Evolutionary conservation across 2,329 filamentous ascomycete species (phyloP), one percentile per base, ranked within the genome.

Genomic region (Thielaviopsis populi): DNA sequence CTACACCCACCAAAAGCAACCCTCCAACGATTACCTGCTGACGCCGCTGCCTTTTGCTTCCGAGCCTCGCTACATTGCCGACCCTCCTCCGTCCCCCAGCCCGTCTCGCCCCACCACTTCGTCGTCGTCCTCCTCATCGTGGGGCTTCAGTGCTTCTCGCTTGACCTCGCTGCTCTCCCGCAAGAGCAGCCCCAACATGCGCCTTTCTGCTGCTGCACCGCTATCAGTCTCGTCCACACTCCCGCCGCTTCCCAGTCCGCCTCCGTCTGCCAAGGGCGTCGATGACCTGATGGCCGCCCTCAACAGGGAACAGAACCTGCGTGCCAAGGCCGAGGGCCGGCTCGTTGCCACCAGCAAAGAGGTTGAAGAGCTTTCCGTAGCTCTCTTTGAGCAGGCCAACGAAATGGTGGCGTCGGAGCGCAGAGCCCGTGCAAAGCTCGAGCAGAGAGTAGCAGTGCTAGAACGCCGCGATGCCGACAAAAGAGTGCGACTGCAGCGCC

Each of bases 321-420:
- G 89, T 13, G 77, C 80, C 46, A 82, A 83, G 61, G 88, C 88
- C 1, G 89, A 94, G 74, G 80, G 80, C 60, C 80, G 82, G 67
- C 76, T 89, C 22, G 79, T 79, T 67, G 81, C 83, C 60, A 86
- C 88, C 61, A 85, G 82, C 70, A 79, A 77, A 13, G 89, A 94
- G 75, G 80, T 92, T 22, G 89, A 92, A 74, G 89, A 94, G 74
- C 76, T 94, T 68, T 88, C 82, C 70, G 86, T 82, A 22, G 81
- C 80, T 61, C 75, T 94, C 63, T 94, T 94, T 72, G 84, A 88
- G 75, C 85, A 91, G 75, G 89, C 89, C 61, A 94, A 94, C 72
- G 84, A 91, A 74, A 94, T 94, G 89, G 89, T 94, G 22, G 88
- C 89, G 1, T 78, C 80, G 19, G 89, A 94, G 77, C 77, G 89